Evolutionary conservation across 768 basidiomycete genomes (phyloP), one percentile per base, ranked within the genome.

Genomic region (Mycena rosella): DNA sequence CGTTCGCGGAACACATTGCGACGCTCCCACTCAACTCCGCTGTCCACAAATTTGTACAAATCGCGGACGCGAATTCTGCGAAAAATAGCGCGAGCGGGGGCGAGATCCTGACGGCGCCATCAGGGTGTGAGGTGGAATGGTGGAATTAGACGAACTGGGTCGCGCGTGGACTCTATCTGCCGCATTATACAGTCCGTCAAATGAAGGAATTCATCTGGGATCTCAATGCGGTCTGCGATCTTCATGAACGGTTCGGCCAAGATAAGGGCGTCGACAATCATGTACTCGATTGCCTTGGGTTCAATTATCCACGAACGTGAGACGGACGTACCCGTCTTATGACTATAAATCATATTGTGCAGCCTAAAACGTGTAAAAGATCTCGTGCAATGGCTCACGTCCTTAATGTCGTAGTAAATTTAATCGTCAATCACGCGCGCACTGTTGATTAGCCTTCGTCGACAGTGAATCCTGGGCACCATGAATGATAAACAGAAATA

Each of bases 391-490:
- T 52, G 86, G 71, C 91, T 90, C 0, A 88, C 89, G 63, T 95
- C 92, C 75, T 95, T 96, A 79, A 91, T 91, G 62, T 92, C 84
- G 71, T 93, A 96, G 75, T 91, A 93, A 30, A 96, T 94, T 73
- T 91, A 84, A 68, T 90, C 79, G 20, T 91, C 84, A 54, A 94
- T 85, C 27, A 95, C 94, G n/a, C n/a, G n/a, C n/a, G n/a, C n/a
- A n/a, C n/a, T n/a, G n/a, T n/a, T n/a, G n/a, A n/a, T n/a, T n/a
- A 95, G 84, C 24, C 94, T 94, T 53, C 32, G 30, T 15, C 34
- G 26, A 53, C 38, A 4, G 62, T 51, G 18, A 26, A 42, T 24
- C 52, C 10, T 18, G 24, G 34, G 7, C n/a, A n/a, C 51, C 30
- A 32, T 22, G 44, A 40, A 29, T 15, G 30, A 55, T 24, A 22